Conservation (phyloP, 768 basidiomycete genomes). For the Baorangia bicolor region DNA sequence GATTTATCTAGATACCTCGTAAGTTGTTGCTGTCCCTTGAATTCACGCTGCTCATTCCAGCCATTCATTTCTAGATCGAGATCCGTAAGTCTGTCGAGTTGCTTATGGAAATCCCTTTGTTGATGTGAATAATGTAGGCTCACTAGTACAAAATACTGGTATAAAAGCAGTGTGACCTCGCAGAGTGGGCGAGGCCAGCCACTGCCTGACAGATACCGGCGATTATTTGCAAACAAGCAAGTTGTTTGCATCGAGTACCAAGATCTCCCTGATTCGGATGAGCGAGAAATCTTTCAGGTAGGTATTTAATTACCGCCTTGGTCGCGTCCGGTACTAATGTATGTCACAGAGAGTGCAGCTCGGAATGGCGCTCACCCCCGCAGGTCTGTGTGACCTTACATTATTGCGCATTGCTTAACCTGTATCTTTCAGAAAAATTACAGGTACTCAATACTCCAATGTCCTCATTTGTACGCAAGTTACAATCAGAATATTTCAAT, state of each 20-base stretch:
- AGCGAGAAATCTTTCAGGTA: slow-evolving; percentile 75
- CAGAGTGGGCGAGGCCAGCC: slow-evolving; percentile 29
- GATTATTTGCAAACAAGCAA: slow-evolving; percentile 68
- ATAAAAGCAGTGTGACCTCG: slow-evolving; percentile 30
- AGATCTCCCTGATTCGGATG: slow-evolving; percentile 53
- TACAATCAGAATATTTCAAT: slow-evolving; percentile 48
- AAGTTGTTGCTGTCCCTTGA: slow-evolving; percentile 14
- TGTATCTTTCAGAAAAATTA: slow-evolving; percentile 51
- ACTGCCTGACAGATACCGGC: slow-evolving; percentile 55
- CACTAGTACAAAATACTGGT: slow-evolving; percentile 50
- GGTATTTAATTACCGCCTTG: slow-evolving; percentile 4
- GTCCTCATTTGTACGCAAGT: slow-evolving; percentile 55
- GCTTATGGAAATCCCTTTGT: too few relatives aligned
- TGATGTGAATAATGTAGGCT: slow-evolving; percentile 10
- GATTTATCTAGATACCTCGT: slow-evolving; percentile 54
- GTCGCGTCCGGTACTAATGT: not conserved
- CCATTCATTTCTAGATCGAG: slow-evolving; percentile 33
- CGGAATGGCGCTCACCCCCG: slow-evolving; percentile 73
- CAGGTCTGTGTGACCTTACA: slow-evolving; percentile 39
- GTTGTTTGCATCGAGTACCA: slow-evolving; percentile 80
- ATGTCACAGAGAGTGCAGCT: slow-evolving; percentile 64
- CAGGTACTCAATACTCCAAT: slow-evolving; percentile 62
- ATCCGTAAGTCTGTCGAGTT: slow-evolving; percentile 40
- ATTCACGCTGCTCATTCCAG: not conserved
- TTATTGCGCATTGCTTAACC: not conserved